Evolutionary conservation across 2,329 filamentous ascomycete species (phyloP).

Genomic region (Plectosphaerella plurivora): DNA sequence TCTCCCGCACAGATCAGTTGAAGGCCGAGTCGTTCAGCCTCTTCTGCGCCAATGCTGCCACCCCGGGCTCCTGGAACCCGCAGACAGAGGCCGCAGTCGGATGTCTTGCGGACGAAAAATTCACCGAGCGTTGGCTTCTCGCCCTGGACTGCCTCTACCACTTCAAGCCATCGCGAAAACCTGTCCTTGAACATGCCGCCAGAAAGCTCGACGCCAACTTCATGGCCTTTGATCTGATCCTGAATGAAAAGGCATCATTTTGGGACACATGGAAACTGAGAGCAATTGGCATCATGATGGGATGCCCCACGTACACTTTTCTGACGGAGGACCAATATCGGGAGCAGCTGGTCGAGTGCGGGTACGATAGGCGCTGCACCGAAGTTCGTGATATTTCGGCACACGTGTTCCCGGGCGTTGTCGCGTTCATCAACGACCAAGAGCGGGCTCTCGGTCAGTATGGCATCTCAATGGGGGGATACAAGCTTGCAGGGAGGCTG

Average conservation of each 20-base stretch:
- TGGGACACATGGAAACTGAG: slow-evolving; percentile 28
- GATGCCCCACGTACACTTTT: slow-evolving; percentile 45
- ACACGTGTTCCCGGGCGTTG: slow-evolving; percentile 46
- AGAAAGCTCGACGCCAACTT: slow-evolving; percentile 38
- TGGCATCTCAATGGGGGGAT: slow-evolving; percentile 29
- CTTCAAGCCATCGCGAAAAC: slow-evolving; percentile 46
- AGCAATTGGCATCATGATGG: slow-evolving; percentile 39
- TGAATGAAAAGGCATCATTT: slow-evolving; percentile 23
- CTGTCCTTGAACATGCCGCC: slow-evolving; percentile 37
- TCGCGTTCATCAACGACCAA: slow-evolving; percentile 34
- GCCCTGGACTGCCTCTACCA: slow-evolving; percentile 55
- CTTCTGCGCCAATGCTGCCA: slow-evolving; percentile 45
- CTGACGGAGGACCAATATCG: slow-evolving; percentile 40
- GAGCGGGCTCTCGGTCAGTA: slow-evolving; percentile 25
- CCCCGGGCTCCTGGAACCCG: slow-evolving; percentile 35
- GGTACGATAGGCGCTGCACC: slow-evolving; percentile 38
- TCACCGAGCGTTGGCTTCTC: slow-evolving; percentile 42
- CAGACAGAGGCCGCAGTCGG: slow-evolving; percentile 17
- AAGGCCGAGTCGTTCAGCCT: slow-evolving; percentile 24
- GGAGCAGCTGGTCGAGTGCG: slow-evolving; percentile 36
- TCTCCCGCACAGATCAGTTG: slow-evolving; percentile 5
- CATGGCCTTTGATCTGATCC: slow-evolving; percentile 52
- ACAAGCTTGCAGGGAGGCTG: slow-evolving; percentile 28
- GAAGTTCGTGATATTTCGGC: slow-evolving; percentile 45
- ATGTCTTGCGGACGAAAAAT: slow-evolving; percentile 16